phyloP scores from a whole-genome alignment of 2,329 filamentous ascomycete species.

The Nannizzia gypsea region DNA sequence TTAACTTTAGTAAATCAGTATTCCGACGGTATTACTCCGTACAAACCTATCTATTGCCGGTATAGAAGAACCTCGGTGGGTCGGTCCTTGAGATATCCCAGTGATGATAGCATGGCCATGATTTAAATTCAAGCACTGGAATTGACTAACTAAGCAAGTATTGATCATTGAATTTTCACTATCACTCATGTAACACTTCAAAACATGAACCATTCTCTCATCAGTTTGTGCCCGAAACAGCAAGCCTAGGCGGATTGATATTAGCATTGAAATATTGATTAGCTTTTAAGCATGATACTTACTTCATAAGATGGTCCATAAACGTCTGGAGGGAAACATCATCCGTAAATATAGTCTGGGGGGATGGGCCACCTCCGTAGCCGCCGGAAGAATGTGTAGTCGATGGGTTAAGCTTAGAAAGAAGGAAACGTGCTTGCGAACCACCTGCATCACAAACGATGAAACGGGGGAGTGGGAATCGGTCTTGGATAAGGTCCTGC shows the following conservation, averaged over 20 bases:
- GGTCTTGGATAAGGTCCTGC: constrained; percentile 88
- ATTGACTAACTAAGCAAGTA: not conserved
- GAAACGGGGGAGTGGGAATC: constrained; percentile 95
- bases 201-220: not conserved
- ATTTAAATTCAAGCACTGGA: constrained; percentile 3
- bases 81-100: not conserved
- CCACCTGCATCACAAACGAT: constrained; percentile 98
- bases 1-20: too few relatives aligned
- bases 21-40: too few relatives aligned
- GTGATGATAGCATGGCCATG: not conserved
- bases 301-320: constrained; percentile 99
- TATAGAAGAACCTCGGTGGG: too few relatives aligned
- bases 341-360: constrained; percentile 97
- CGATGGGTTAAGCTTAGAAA: constrained; percentile 94
- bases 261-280: constrained; percentile 13
- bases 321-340: constrained; percentile 97
- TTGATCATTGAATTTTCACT: constrained; percentile 4
- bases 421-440: constrained; percentile 89
- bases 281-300: constrained; percentile 30
- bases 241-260: constrained; percentile 28
- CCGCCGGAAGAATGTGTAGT: constrained; percentile 91
- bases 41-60: too few relatives aligned
- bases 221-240: constrained; percentile 41
- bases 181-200: not conserved
- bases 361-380: constrained; percentile 82